Conservation (phyloP, 2,329 filamentous ascomycete genomes). For the Aspergillus phoenicis region DNA sequence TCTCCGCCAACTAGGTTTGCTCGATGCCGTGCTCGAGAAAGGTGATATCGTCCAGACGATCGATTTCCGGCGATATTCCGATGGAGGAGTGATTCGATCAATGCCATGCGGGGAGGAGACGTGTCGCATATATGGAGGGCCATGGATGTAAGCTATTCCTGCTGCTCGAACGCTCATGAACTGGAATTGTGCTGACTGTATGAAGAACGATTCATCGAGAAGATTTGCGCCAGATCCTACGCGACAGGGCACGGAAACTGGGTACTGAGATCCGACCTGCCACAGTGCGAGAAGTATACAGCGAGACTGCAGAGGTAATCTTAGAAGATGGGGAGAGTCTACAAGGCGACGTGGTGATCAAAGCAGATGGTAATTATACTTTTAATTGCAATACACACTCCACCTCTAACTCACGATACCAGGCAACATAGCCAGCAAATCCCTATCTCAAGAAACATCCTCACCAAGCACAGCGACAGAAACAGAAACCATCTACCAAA, state of each 20-base stretch:
- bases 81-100: constrained; percentile 2
- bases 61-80: neutral
- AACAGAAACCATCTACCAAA: neutral
- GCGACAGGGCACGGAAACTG: neutral
- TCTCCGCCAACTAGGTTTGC: neutral
- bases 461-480: neutral
- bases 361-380: neutral
- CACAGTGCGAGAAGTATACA: neutral
- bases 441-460: neutral
- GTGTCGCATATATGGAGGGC: neutral
- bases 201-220: neutral
- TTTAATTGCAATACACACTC: neutral
- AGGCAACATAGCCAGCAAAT: neutral
- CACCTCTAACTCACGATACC: neutral
- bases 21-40: neutral
- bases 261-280: neutral
- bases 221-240: neutral
- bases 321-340: neutral
- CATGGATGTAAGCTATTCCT: neutral
- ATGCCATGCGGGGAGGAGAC: constrained; percentile 4
- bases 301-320: neutral
- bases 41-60: neutral
- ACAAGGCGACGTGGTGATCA: neutral
- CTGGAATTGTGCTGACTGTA: neutral
- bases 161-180: neutral